Evolutionary conservation across 2,329 filamentous ascomycete species (phyloP).

Genomic region (Arthrobotrys sinensis): DNA sequence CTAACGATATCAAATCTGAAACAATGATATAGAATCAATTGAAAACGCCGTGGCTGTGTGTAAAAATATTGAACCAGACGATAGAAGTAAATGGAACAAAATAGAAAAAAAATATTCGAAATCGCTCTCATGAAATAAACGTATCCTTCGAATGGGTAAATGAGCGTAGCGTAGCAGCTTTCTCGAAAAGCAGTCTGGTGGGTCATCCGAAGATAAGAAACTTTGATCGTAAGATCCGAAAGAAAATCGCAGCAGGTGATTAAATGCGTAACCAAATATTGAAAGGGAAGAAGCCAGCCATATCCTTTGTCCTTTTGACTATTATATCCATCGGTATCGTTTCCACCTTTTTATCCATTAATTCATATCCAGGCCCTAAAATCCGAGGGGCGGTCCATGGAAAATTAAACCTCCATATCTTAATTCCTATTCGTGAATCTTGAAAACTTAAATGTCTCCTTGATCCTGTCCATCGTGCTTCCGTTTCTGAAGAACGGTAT

Average conservation of each 20-base stretch:
- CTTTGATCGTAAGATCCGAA: constrained; percentile 30
- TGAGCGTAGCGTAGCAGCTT: constrained; percentile 54
- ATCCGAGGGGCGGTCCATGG: constrained; percentile 4
- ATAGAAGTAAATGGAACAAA: constrained; percentile 30
- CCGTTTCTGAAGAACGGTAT: constrained; percentile 58
- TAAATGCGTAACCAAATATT: constrained; percentile 33
- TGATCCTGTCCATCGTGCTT: constrained; percentile 59
- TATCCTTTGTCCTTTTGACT: constrained; percentile 12
- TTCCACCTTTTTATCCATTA: constrained; percentile 44
- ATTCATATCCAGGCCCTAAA: constrained; percentile 35
- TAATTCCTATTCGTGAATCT: constrained; percentile 50
- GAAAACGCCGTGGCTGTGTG: constrained; percentile 53
- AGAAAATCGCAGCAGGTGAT: constrained; percentile 32
- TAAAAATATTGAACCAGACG: constrained; percentile 32
- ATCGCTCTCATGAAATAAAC: constrained; percentile 51
- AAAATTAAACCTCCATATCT: constrained; percentile 8
- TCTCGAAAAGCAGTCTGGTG: constrained; percentile 59
- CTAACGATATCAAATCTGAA: constrained; percentile 27
- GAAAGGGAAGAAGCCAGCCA: constrained; percentile 22
- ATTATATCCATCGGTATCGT: constrained; percentile 51
- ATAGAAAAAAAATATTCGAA: constrained; percentile 10
- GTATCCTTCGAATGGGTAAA: constrained; percentile 37
- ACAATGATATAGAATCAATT: constrained; percentile 14
- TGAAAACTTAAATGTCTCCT: constrained; percentile 60
- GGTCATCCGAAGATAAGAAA: constrained; percentile 35